phyloP scores from a whole-genome alignment of 805 yeast species.

The Ogataea sp. region DNA sequence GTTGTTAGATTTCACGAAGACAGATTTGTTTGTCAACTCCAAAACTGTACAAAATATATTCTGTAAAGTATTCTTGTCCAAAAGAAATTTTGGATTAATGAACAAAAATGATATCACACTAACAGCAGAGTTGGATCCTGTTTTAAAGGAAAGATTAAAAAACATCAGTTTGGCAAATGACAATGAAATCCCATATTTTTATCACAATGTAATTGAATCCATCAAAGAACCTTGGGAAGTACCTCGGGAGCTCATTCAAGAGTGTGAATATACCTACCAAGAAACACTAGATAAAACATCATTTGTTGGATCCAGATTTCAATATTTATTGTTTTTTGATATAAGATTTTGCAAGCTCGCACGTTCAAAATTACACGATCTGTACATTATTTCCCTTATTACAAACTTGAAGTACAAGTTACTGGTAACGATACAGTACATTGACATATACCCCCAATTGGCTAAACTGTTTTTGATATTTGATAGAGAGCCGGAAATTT shows the following conservation, averaged over 20 bases:
- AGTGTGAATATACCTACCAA: conserved; percentile 37
- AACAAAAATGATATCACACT: no score
- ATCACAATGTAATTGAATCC: neutral
- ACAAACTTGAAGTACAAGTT: conserved; percentile 49
- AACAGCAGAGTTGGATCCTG: neutral
- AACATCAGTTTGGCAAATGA: neutral
- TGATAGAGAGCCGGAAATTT: conserved; percentile 86
- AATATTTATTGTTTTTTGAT: conserved; percentile 56
- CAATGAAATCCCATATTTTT: conserved; percentile 1
- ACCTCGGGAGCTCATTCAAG: conserved; percentile 31
- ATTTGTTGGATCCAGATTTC: conserved; percentile 45
- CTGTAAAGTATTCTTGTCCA: conserved; percentile 48
- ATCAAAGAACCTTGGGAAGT: conserved; percentile 35
- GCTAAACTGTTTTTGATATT: conserved; percentile 60
- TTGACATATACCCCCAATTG: conserved; percentile 71
- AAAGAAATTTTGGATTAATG: conserved; percentile 49
- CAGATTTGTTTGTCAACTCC: conserved; percentile 44
- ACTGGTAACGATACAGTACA: conserved; percentile 68
- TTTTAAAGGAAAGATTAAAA: neutral
- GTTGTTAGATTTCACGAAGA: conserved; percentile 50
- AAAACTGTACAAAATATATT: conserved; percentile 38
- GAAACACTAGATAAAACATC: conserved; percentile 2
- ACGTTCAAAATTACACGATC: conserved; percentile 49
- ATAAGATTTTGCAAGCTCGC: conserved; percentile 62
- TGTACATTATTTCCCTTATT: conserved; percentile 57